Conservation (phyloP, 768 basidiomycete genomes). For the Rhodotorula toruloides region DNA sequence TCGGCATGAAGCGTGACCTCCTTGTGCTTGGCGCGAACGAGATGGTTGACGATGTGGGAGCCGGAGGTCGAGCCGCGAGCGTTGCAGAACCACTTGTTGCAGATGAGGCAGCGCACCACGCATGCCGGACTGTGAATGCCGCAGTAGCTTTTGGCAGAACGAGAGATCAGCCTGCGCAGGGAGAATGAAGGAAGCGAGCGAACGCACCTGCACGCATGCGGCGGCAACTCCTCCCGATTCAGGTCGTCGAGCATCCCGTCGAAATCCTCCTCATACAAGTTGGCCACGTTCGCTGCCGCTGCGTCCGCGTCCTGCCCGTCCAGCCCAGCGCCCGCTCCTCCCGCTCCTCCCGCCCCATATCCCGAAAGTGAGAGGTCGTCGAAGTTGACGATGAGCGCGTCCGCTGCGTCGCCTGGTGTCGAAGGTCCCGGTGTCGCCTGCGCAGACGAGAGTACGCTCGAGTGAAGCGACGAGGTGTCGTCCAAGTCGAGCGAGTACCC, state of each 20-base stretch:
- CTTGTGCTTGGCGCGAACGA: constrained; percentile 98
- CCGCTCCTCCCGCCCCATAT: neutral
- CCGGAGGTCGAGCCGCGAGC: constrained; percentile 88
- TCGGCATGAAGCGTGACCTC: constrained; percentile 96
- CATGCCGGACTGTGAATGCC: constrained; percentile 96
- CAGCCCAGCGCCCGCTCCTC: neutral
- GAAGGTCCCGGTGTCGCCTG: neutral
- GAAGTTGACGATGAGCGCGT: constrained; percentile 20
- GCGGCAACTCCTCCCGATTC: constrained; percentile 73
- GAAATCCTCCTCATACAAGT: constrained; percentile 67
- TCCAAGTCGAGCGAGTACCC: constrained; percentile 33
- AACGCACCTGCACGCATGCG: constrained; percentile 87
- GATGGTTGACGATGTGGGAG: constrained; percentile 97
- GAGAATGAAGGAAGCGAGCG: neutral
- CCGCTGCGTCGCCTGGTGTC: neutral
- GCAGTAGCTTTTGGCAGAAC: constrained; percentile 65
- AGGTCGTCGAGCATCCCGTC: constrained; percentile 83
- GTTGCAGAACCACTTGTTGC: constrained; percentile 97
- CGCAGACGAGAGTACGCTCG: neutral
- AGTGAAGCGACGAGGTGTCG: constrained; percentile 32
- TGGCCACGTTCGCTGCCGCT: constrained; percentile 18
- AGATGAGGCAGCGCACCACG: constrained; percentile 89
- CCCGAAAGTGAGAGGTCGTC: constrained; percentile 20
- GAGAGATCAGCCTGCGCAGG: neutral
- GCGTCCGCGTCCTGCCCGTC: neutral